Evolutionary conservation across 371 early-diverging fungal genomes (phyloP).

Genomic region (Dentiscutata heterogama): DNA sequence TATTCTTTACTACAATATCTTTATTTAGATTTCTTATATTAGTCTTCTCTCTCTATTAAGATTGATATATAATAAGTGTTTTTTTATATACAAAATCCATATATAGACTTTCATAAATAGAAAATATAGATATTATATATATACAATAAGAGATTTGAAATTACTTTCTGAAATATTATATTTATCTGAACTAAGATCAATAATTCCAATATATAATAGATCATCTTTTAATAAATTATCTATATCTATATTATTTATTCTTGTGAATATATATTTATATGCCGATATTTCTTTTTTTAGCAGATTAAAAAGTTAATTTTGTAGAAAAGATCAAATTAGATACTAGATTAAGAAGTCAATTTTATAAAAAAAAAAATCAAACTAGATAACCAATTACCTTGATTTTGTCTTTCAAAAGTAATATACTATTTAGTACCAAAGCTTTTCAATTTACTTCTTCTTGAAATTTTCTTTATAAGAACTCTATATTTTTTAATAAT

Average conservation of each 20-base stretch:
- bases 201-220: slow-evolving; percentile 10
- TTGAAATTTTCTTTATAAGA: slow-evolving; percentile 8
- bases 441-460: background rate
- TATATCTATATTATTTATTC: background rate
- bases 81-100: slow-evolving; percentile 1
- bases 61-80: background rate
- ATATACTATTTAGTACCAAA: background rate
- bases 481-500: slow-evolving; percentile 1
- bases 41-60: background rate
- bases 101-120: slow-evolving; percentile 28
- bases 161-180: slow-evolving; percentile 13
- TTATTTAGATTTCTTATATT: background rate
- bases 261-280: background rate
- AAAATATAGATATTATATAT: background rate
- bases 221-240: slow-evolving; percentile 3
- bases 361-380: background rate
- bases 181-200: slow-evolving; percentile 3
- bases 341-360: background rate
- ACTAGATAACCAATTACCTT: background rate
- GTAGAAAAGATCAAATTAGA: background rate
- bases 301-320: background rate
- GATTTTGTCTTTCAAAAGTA: slow-evolving; percentile 1
- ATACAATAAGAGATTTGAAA: background rate
- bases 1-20: background rate
- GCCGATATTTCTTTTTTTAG: background rate